Conservation (phyloP, 495 filamentous ascomycete species). For the Xanthoparmelia taractica region DNA sequence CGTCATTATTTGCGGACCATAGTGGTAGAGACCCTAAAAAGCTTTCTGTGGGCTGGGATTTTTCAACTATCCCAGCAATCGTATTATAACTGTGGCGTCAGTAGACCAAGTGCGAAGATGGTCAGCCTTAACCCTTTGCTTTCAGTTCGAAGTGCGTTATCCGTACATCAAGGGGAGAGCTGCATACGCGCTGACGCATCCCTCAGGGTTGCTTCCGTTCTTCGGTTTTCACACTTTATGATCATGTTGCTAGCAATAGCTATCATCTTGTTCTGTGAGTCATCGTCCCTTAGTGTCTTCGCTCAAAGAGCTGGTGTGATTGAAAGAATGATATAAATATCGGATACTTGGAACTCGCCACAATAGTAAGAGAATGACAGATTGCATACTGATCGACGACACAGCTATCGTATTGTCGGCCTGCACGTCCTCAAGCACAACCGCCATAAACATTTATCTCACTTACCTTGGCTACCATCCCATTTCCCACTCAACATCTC, state of each 20-base stretch:
- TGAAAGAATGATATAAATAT: too few relatives aligned
- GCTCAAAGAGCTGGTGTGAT: too few relatives aligned
- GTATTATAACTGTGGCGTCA: too few relatives aligned
- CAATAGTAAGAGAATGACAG: background rate
- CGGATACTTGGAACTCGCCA: too few relatives aligned
- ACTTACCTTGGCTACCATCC: conserved; percentile 65
- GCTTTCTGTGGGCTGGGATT: too few relatives aligned
- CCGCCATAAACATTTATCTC: conserved; percentile 73
- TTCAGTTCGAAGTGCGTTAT: background rate
- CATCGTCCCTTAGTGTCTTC: background rate
- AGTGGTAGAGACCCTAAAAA: too few relatives aligned
- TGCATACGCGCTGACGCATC: background rate
- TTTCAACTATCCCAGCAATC: too few relatives aligned
- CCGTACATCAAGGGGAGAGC: background rate
- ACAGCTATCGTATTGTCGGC: background rate
- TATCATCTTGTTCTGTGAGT: background rate
- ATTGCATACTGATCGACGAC: background rate
- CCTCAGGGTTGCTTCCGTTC: background rate
- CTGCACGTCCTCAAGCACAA: conserved; percentile 40
- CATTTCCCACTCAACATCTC: background rate
- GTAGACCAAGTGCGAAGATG: background rate
- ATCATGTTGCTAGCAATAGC: background rate
- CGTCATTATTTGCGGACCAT: too few relatives aligned
- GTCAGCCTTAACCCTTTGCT: background rate
- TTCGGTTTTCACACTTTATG: background rate